Base-by-base conservation (phyloP, 495 filamentous ascomycete genomes). In the Cladorrhinum samala region DNA sequence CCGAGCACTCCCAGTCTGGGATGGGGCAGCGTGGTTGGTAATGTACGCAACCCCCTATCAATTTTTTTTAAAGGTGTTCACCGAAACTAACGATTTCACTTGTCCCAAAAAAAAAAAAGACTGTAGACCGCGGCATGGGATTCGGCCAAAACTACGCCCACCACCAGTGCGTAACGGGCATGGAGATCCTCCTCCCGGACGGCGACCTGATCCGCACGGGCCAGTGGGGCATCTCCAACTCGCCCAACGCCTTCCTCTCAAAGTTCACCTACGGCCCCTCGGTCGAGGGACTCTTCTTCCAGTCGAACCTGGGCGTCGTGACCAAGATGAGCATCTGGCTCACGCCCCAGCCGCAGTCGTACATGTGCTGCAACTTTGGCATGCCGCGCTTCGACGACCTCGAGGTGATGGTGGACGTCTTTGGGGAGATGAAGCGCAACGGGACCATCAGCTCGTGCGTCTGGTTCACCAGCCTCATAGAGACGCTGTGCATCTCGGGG, bases 1-100 rank as follows among this genome's bases (percentile, higher is more conserved):
- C 72, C 74, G 2, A 77, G 75, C 56, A 72, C 69, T 2, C 78
- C 80, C 3, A 75, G 74, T 47, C 61, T 83, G n/a, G 79, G 78
- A 39, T 77, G 80, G 61, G 80, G 79, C 3, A 79, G 75, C 14
- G 74, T 82, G 1, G 43, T 82, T 17, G 79, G 80, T 20, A 82
- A 83, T 68, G 70, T 69, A 16, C n/a, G 54, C 24, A 23, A 3
- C 51, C 14, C 9, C 44, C 33, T 52, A 67, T 37, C 45, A 44
- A 20, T 46, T 33, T 30, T 23, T 33, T n/a, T n/a, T n/a, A n/a
- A n/a, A n/a, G n/a, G n/a, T n/a, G n/a, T n/a, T n/a, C n/a, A n/a
- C n/a, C n/a, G n/a, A n/a, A n/a, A n/a, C n/a, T n/a, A n/a, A n/a
- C n/a, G n/a, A n/a, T n/a, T n/a, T n/a, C n/a, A n/a, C n/a, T n/a